A percentile compares a stretch with the other conserved stretches of the same genome.
These are phyloP conservation scores for Solanum hybrid DNA, from an alignment of 305 asterid genomes.

Conservation along the genomic window DNA sequence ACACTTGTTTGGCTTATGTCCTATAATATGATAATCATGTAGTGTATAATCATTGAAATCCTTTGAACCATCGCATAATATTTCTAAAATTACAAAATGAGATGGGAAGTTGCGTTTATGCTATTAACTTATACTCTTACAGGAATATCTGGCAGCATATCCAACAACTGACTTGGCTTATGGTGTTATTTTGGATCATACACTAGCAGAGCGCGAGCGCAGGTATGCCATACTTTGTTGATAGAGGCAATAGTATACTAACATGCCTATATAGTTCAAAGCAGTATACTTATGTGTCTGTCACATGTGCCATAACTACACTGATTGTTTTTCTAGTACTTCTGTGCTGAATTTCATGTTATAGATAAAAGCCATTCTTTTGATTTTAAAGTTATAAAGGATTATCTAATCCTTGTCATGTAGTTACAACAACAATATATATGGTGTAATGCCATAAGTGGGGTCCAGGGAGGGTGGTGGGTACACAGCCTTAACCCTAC, in stretches of 20 bases:
- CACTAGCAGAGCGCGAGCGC: constrained; percentile 95
- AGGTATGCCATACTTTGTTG: constrained; percentile 37
- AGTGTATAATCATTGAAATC: neutral
- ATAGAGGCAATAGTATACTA: neutral
- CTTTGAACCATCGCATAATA: neutral
- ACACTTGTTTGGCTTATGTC: neutral
- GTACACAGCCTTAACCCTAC: neutral
- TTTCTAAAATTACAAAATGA: neutral
- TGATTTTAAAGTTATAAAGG: neutral
- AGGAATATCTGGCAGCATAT: constrained; percentile 84
- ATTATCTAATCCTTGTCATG: neutral
- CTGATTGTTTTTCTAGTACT: neutral
- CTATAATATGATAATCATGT: neutral
- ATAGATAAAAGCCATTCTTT: neutral
- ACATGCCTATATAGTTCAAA: neutral
- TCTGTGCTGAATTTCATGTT: neutral
- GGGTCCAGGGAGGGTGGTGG: neutral
- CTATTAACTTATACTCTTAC: constrained; percentile 15
- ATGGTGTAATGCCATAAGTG: neutral
- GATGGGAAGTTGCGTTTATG: neutral
- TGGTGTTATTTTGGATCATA: constrained; percentile 90
- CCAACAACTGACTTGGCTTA: constrained; percentile 81
- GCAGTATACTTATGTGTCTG: neutral
- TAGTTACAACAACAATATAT: neutral
- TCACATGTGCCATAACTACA: neutral